Evolutionary conservation across 306 rosid genomes (phyloP), one percentile per base, ranked within the genome.

Genomic region (Datisca glomerata): DNA sequence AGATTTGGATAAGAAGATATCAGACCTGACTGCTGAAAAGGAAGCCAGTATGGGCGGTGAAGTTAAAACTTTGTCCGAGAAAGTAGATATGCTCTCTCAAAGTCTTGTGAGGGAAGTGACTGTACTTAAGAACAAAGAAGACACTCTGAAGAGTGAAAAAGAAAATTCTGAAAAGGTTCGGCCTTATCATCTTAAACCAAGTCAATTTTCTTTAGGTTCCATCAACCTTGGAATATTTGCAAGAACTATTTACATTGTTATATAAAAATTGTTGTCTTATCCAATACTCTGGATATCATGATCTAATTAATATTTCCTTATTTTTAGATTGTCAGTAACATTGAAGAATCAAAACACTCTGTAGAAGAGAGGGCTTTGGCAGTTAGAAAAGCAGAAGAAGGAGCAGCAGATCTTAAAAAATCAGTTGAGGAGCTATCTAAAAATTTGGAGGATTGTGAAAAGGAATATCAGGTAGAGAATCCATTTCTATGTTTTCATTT

Each of bases 21-120:
- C 63, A 11, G 73, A 64, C 53, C 45, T 89, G 74, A 66, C 84
- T 29, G 83, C 81, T 14, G 91, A 77, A 64, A 89, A 72, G 75
- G 97, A 83, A 59, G 84, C 93, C 31, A 67, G 62, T 65, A 83
- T 89, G 97, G 95, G 95, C 24, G 89, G 75, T 28, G 97, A 89
- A 73, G 80, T 72, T 19, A 84, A 89, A 77, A 53, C 68, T 55
- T 71, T 83, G 63, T 72, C 93, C 4, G 80, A 75, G 50, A 75
- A 63, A 60, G 86, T 77, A 42, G 94, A 83, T 60, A 57, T 50
- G 7, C 70, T 80, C 60, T 68, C 93, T 47, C 83, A 77, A 69
- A 67, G 66, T 67, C 74, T 89, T 36, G 89, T 89, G 42, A 80
- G 63, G 81, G 91, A 80, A 59, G 80, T 74, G 1, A 76, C 98